These are phyloP conservation scores for Camellia oleifera DNA, from an alignment of 179 eudicot genomes.

Conservation along the genomic window DNA sequence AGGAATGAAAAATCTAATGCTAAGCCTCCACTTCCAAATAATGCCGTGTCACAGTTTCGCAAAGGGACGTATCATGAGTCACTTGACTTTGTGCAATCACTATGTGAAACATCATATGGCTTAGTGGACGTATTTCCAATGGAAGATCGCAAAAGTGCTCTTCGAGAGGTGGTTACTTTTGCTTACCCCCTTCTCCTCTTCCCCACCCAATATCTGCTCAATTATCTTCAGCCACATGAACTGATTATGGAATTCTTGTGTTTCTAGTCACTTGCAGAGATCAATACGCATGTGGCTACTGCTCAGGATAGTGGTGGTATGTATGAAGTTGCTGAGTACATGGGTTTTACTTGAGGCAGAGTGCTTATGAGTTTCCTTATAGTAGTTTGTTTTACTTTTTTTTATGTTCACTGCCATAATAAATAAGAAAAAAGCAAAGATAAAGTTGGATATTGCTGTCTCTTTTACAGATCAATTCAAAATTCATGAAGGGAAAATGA, in stretches of 20 bases:
- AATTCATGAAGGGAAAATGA: background rate
- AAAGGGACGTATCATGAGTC: conserved; percentile 98
- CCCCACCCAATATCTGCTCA: background rate
- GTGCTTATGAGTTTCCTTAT: background rate
- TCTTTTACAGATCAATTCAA: background rate
- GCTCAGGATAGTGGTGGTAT: conserved; percentile 94
- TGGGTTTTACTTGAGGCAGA: background rate
- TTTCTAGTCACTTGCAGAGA: conserved; percentile 86
- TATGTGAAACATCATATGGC: conserved; percentile 96
- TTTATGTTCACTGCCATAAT: background rate
- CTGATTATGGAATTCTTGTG: conserved; percentile 27
- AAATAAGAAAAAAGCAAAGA: too few relatives aligned
- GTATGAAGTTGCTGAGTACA: conserved; percentile 5
- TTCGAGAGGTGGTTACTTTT: conserved; percentile 68
- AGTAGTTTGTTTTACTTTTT: background rate
- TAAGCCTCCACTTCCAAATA: conserved; percentile 88
- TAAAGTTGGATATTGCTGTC: background rate
- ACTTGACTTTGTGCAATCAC: conserved; percentile 84
- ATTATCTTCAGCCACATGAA: background rate
- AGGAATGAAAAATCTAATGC: conserved; percentile 50
- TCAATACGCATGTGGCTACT: conserved; percentile 70
- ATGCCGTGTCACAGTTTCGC: conserved; percentile 68
- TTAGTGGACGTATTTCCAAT: conserved; percentile 91
- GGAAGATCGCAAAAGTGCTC: conserved; percentile 95
- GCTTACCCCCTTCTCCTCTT: background rate